Conservation (phyloP, 169 alveolate genomes). For the Cryptosporidium ubiquitum region DNA sequence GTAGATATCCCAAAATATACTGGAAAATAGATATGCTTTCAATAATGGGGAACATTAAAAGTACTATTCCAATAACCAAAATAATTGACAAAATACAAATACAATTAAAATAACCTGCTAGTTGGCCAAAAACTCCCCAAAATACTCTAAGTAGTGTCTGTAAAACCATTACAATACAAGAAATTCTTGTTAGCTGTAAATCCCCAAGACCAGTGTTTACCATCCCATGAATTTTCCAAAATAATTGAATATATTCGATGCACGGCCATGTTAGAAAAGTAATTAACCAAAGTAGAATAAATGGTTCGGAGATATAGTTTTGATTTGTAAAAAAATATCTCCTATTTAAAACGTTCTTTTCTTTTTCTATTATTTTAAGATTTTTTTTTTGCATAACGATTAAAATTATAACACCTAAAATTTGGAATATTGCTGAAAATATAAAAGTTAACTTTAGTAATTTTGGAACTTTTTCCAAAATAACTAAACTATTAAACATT, state of each 20-base stretch:
- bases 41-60: constrained; percentile 30
- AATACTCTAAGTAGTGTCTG: constrained; percentile 44
- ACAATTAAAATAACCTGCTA: constrained; percentile 38
- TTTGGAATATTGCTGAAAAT: constrained; percentile 17
- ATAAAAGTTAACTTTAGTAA: constrained; percentile 8
- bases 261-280: constrained; percentile 65
- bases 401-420: background rate
- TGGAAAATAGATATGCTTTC: constrained; percentile 27
- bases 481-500: constrained; percentile 6
- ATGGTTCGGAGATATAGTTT: constrained; percentile 17
- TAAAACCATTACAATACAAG: constrained; percentile 2
- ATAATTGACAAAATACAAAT: constrained; percentile 24
- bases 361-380: background rate
- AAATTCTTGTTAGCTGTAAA: constrained; percentile 45
- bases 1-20: constrained; percentile 28
- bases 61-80: constrained; percentile 25
- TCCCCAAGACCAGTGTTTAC: constrained; percentile 22
- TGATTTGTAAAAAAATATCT: background rate
- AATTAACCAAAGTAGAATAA: constrained; percentile 55
- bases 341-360: background rate
- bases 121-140: constrained; percentile 60
- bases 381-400: background rate
- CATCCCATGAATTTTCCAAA: constrained; percentile 67
- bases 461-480: constrained; percentile 44
- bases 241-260: constrained; percentile 33